Evolutionary conservation across 2,329 filamentous ascomycete genomes (phyloP), one percentile per base, ranked within the genome.

Genomic region (Fusarium annulatum): DNA sequence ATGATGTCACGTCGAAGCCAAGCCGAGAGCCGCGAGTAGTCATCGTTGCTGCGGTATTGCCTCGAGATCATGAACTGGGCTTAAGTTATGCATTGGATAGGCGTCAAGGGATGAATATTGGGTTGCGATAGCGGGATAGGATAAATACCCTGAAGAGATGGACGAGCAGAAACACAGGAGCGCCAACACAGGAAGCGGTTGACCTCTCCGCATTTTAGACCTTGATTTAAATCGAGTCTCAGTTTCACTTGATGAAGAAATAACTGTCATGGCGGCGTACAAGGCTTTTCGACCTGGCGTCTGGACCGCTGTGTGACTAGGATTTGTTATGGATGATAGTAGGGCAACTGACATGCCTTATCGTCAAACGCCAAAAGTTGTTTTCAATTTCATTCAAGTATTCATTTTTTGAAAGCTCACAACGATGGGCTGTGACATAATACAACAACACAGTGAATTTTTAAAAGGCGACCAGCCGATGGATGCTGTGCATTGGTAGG

Each of bases 1-100:
- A 84, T 82, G 76, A 78, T 81, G 38, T 74, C 77, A 46, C 78
- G 74, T 56, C 63, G 70, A 52, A 83, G 66, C 26, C 75, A 69
- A 61, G 67, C 55, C 12, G 69, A 71, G 49, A 65, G 56, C n/a
- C 48, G 46, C 33, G 46, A 62, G 36, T 72, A 71, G 64, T 30
- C 46, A 46, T 53, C 34, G 52, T 70, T 62, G 61, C 63, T 49
- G 49, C 33, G 52, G 49, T 28, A 57, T 39, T 61, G 60, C 55
- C 61, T 56, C 46, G 45, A 58, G 57, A 45, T 49, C 9, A 38
- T 33, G 45, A 34, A 52, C n/a, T 52, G 51, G 51, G 46, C 23
- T 56, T 65, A 53, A 55, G 30, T 52, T 61, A 64, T 61, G 55
- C 62, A 73, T 67, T 64, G 26, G 46, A 52, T 55, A 56, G 76